phyloP scores from a whole-genome alignment of 2,329 filamentous ascomycete genomes.

The Lecanicillium sp. region DNA sequence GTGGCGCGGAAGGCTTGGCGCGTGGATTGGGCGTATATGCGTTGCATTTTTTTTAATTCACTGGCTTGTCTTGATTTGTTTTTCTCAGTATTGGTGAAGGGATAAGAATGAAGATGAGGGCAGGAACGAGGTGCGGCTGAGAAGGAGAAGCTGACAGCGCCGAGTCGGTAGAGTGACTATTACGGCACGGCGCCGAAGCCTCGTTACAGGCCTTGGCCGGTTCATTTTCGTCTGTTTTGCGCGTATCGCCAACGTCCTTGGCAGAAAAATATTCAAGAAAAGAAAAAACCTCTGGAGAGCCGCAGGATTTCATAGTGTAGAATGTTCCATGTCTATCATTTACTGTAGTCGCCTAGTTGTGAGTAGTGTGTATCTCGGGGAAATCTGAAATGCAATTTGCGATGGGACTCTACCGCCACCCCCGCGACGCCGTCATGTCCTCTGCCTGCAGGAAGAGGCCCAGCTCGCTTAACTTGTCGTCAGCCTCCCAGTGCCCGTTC shows the following conservation, averaged over 20 bases:
- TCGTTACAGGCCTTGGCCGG: slow-evolving; percentile 3
- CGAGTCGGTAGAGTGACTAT: neutral
- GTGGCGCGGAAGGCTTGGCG: neutral
- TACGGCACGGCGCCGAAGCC: neutral
- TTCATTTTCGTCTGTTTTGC: slow-evolving; percentile 6
- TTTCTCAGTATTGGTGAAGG: neutral
- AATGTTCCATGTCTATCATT: no score
- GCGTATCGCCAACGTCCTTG: neutral
- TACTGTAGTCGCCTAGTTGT: neutral
- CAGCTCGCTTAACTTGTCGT: slow-evolving; percentile 29
- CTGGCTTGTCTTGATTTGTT: neutral
- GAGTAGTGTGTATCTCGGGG: no score
- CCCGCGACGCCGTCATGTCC: neutral
- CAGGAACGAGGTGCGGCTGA: neutral
- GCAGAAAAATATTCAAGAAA: neutral
- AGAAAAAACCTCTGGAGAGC: neutral
- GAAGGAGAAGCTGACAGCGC: neutral
- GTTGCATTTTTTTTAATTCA: slow-evolving; percentile 1
- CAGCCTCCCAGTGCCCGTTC: slow-evolving; percentile 30
- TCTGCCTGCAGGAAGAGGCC: slow-evolving; percentile 24
- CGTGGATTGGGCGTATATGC: neutral
- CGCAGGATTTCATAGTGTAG: no score
- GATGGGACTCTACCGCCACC: slow-evolving; percentile 1
- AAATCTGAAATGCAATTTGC: no score
- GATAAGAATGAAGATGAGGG: neutral